phyloP scores from a whole-genome alignment of 2,329 filamentous ascomycete genomes.

The Cladosporium sp. region DNA sequence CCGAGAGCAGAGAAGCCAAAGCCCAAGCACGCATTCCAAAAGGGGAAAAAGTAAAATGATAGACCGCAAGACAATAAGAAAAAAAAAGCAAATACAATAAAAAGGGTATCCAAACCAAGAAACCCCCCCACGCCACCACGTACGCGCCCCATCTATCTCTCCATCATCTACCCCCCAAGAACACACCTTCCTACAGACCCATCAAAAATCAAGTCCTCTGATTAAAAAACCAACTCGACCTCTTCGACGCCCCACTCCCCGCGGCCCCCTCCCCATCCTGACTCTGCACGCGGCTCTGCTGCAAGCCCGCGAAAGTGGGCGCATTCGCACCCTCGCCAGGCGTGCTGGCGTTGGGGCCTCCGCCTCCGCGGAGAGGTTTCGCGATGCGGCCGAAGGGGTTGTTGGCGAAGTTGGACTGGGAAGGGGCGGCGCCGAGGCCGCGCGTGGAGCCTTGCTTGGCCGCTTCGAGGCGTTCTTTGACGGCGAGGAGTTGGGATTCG shows the following conservation, averaged over 20 bases:
- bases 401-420: conserved; percentile 46
- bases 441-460: conserved; percentile 89
- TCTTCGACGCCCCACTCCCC: conserved; percentile 16
- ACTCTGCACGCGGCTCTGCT: conserved; percentile 20
- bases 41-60: not conserved
- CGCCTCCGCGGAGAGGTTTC: conserved; percentile 58
- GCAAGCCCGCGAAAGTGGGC: conserved; percentile 40
- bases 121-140: not conserved
- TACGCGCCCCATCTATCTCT: not conserved
- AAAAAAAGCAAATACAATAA: not conserved
- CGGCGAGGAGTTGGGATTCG: conserved; percentile 90
- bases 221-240: conserved; percentile 28
- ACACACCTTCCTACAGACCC: too few species aligned
- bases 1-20: not conserved
- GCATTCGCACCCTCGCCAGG: conserved; percentile 34
- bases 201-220: conserved; percentile 25
- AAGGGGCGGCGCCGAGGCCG: conserved; percentile 51
- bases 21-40: not conserved
- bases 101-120: conserved; percentile 11
- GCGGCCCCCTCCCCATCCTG: conserved; percentile 7
- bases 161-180: too few species aligned
- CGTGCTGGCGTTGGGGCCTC: conserved; percentile 32
- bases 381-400: conserved; percentile 69
- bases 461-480: conserved; percentile 95
- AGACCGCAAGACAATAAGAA: not conserved